These are phyloP conservation scores for Neonectria punicea DNA, from an alignment of 2,329 filamentous ascomycete species.

Conservation along the genomic window DNA sequence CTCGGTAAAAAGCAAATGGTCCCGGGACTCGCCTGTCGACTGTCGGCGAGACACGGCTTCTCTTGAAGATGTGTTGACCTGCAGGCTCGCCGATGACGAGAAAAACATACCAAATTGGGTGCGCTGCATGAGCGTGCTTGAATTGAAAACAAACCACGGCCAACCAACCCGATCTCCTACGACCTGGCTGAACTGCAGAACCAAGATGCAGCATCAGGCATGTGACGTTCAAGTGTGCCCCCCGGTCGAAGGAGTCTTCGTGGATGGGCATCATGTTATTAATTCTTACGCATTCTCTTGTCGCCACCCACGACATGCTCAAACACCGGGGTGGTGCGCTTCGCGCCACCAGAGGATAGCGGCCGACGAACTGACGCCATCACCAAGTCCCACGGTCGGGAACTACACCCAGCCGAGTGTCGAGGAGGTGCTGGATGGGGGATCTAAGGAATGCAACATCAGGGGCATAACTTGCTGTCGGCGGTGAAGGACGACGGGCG, in stretches of 20 bases:
- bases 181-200: neutral
- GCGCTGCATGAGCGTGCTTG: slow-evolving; percentile 9
- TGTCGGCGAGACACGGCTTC: slow-evolving; percentile 6
- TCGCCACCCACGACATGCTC: slow-evolving; percentile 23
- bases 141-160: neutral
- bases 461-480: neutral
- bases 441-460: neutral
- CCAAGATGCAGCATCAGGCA: neutral
- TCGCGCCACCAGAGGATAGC: slow-evolving; percentile 20
- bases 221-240: neutral
- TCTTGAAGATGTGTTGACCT: neutral
- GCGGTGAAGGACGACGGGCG: neutral
- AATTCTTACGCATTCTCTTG: neutral
- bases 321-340: slow-evolving; percentile 25
- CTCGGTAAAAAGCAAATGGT: slow-evolving; percentile 4
- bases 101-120: neutral
- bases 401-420: slow-evolving; percentile 20
- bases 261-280: neutral
- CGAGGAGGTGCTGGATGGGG: neutral
- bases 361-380: neutral
- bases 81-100: neutral
- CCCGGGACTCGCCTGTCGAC: neutral
- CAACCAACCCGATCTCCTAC: neutral
- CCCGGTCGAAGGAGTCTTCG: neutral
- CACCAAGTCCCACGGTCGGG: slow-evolving; percentile 13